phyloP scores from a whole-genome alignment of 768 basidiomycete species.

The Udeniomyces megalosporus region DNA sequence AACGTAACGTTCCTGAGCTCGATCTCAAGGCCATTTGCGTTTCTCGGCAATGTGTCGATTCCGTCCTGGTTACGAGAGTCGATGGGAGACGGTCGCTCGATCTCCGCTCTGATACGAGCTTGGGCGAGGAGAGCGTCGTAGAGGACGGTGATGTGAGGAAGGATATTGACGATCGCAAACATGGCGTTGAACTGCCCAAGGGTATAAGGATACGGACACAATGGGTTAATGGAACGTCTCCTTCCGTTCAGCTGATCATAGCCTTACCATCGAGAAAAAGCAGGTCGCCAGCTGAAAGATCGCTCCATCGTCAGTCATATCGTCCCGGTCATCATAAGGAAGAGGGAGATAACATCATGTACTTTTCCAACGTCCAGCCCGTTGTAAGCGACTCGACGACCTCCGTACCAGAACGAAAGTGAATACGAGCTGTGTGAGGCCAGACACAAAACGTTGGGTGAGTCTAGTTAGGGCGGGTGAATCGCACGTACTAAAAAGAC shows the following conservation, averaged over 20 bases:
- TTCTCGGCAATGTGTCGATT: slow-evolving; percentile 8
- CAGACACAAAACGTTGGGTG: neutral
- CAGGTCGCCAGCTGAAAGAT: no score
- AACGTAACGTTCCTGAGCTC: slow-evolving; percentile 25
- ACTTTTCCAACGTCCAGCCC: slow-evolving; percentile 20
- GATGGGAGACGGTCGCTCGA: slow-evolving; percentile 24
- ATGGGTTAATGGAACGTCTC: slow-evolving; percentile 17
- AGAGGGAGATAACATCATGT: slow-evolving; percentile 18
- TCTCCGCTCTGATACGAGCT: slow-evolving; percentile 22
- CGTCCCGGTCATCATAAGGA: slow-evolving; percentile 8
- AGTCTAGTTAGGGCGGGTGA: neutral
- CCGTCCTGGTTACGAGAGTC: slow-evolving; percentile 21
- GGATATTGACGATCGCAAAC: slow-evolving; percentile 19
- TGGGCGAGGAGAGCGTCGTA: slow-evolving; percentile 20
- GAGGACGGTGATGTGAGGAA: slow-evolving; percentile 24
- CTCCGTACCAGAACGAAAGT: slow-evolving; percentile 22
- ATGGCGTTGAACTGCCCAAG: no score
- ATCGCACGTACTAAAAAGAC: neutral
- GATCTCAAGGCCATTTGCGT: slow-evolving; percentile 15
- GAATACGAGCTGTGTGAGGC: slow-evolving; percentile 3
- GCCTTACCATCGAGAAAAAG: neutral
- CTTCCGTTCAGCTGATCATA: neutral
- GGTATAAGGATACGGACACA: no score
- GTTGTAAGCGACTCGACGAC: slow-evolving; percentile 17
- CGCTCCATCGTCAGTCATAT: no score